phyloP scores from a whole-genome alignment of 768 basidiomycete species.

The Trametes elegans region DNA sequence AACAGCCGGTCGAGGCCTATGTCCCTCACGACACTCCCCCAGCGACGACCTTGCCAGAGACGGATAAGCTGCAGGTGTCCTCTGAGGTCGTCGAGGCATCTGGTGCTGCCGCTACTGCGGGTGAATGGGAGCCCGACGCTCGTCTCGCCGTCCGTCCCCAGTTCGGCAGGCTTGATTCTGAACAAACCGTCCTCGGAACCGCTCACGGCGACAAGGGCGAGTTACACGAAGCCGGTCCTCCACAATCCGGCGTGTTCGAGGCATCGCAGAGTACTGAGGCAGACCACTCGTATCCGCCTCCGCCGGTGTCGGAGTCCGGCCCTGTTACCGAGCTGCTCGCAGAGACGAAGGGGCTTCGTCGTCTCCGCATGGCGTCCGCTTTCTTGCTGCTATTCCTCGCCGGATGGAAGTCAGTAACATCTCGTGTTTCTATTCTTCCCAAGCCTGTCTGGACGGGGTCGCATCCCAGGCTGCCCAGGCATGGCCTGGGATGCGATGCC shows the following conservation, averaged over 20 bases:
- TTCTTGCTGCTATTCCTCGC: slow-evolving; percentile 27
- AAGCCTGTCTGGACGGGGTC: not conserved
- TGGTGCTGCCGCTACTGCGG: not conserved
- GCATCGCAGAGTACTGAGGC: not conserved
- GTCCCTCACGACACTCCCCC: not conserved
- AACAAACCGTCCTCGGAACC: not conserved
- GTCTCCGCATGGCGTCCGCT: slow-evolving; percentile 23
- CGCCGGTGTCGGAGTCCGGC: not conserved
- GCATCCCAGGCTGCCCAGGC: not conserved
- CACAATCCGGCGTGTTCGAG: not conserved
- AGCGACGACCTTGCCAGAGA: not conserved
- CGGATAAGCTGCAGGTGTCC: not conserved
- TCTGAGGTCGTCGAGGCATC: not conserved
- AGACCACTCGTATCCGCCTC: not conserved
- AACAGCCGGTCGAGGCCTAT: not conserved
- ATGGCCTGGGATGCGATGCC: not conserved
- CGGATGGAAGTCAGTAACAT: slow-evolving; percentile 27
- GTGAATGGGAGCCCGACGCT: not conserved
- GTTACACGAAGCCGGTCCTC: not conserved
- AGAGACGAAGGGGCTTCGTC: slow-evolving; percentile 14
- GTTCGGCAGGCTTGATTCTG: slow-evolving; percentile 3
- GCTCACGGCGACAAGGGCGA: not conserved
- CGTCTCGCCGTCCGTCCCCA: slow-evolving; percentile 3
- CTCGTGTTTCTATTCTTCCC: not conserved
- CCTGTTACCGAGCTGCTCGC: not conserved